Conservation (phyloP, 2,329 filamentous ascomycete species). For the Stachybotrys echinatus region DNA sequence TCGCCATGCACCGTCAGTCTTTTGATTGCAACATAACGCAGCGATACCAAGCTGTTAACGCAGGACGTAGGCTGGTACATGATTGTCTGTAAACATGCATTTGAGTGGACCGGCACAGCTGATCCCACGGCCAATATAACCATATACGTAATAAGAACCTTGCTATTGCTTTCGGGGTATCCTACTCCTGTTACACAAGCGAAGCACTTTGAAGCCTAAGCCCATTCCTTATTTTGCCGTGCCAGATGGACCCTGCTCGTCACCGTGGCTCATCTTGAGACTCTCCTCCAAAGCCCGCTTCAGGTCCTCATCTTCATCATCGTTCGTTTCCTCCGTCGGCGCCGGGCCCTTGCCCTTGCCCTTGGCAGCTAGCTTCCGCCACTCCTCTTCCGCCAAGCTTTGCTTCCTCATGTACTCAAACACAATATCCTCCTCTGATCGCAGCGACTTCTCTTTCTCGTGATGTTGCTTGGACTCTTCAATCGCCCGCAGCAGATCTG, state of each 20-base stretch:
- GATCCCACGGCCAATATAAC: too few relatives aligned
- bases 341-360: constrained; percentile 23
- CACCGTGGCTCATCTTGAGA: constrained; percentile 32
- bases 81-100: too few relatives aligned
- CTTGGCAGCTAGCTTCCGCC: constrained; percentile 25
- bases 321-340: constrained; percentile 13
- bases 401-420: constrained; percentile 75
- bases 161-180: background rate
- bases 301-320: constrained; percentile 49
- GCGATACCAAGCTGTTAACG: too few relatives aligned
- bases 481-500: constrained; percentile 39
- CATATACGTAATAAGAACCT: too few relatives aligned
- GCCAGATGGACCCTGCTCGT: constrained; percentile 17
- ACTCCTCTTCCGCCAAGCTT: constrained; percentile 64
- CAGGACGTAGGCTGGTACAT: too few relatives aligned
- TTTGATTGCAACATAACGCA: too few relatives aligned
- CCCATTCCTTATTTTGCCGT: background rate
- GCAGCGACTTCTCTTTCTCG: constrained; percentile 33
- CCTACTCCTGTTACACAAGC: too few relatives aligned
- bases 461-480: constrained; percentile 37
- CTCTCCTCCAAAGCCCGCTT: constrained; percentile 51
- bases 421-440: constrained; percentile 66
- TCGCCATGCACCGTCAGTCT: too few relatives aligned
- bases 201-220: too few relatives aligned
- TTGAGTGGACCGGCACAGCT: too few relatives aligned